Conservation (phyloP, 331 rosid genomes). For the Rosa hybrid region DNA sequence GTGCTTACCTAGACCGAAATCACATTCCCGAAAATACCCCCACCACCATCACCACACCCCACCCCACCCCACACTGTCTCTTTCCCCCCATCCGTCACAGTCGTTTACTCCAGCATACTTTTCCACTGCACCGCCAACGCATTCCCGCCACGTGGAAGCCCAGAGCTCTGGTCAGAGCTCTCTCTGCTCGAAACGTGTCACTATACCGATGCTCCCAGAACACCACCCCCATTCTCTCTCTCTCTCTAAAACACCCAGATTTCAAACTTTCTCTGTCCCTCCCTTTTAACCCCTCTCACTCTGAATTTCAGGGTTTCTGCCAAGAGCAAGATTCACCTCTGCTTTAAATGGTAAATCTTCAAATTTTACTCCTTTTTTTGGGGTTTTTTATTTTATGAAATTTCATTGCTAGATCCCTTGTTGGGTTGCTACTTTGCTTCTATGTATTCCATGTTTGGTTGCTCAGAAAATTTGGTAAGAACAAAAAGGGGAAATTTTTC, state of each 20-base stretch:
- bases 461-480: constrained; percentile 16
- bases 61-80: constrained; percentile 1
- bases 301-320: constrained; percentile 45
- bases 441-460: constrained; percentile 8
- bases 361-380: neutral
- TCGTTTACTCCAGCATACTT: constrained; percentile 13
- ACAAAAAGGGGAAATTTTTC: neutral
- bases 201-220: constrained; percentile 23
- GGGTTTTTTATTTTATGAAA: neutral
- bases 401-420: constrained; percentile 17
- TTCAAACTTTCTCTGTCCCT: constrained; percentile 56
- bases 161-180: constrained; percentile 29
- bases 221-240: constrained; percentile 3
- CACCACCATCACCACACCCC: neutral
- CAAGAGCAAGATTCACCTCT: constrained; percentile 26
- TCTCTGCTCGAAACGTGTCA: constrained; percentile 44
- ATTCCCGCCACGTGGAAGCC: constrained; percentile 21
- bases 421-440: neutral
- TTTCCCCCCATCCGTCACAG: constrained; percentile 29
- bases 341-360: constrained; percentile 37
- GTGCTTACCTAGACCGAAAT: neutral
- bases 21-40: constrained; percentile 5
- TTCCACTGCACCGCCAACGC: constrained; percentile 18
- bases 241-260: constrained; percentile 26
- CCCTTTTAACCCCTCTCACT: constrained; percentile 26